phyloP scores from a whole-genome alignment of 75 land plant genomes.

The Cunninghamia lanceolata region DNA sequence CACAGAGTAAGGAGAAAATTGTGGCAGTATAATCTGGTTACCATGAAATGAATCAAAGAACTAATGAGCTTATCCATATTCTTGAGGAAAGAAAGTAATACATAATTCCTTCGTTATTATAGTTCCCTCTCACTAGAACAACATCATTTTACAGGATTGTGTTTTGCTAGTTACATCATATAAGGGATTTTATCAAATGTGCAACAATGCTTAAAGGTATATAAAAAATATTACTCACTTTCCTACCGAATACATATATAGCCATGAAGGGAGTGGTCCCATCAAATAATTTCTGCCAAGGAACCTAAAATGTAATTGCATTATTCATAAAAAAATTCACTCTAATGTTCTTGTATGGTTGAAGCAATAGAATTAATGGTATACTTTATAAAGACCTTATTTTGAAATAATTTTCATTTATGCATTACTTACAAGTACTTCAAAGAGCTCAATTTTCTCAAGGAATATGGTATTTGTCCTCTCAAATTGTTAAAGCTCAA shows the following conservation, averaged over 20 bases:
- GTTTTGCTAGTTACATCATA: background rate
- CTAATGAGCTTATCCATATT: too few species aligned
- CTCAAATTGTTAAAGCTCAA: slow-evolving; percentile 7
- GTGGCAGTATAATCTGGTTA: too few species aligned
- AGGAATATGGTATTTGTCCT: slow-evolving; percentile 5
- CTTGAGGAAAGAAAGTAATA: background rate
- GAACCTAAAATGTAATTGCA: background rate
- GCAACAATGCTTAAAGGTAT: background rate
- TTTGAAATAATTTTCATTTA: background rate
- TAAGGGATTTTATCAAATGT: background rate
- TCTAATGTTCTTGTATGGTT: background rate
- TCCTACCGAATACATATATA: background rate
- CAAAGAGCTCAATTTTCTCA: background rate
- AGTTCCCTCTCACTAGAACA: background rate
- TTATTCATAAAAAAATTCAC: background rate
- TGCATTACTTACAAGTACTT: background rate
- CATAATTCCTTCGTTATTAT: background rate
- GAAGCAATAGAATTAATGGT: background rate
- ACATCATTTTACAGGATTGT: background rate
- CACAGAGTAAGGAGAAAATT: too few species aligned
- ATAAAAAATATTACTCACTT: background rate
- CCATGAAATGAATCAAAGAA: too few species aligned
- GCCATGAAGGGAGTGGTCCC: slow-evolving; percentile 5
- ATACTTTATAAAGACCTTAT: background rate
- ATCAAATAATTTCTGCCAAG: background rate